phyloP scores from a whole-genome alignment of 495 filamentous ascomycete genomes.

The Achaetomiella virescens region DNA sequence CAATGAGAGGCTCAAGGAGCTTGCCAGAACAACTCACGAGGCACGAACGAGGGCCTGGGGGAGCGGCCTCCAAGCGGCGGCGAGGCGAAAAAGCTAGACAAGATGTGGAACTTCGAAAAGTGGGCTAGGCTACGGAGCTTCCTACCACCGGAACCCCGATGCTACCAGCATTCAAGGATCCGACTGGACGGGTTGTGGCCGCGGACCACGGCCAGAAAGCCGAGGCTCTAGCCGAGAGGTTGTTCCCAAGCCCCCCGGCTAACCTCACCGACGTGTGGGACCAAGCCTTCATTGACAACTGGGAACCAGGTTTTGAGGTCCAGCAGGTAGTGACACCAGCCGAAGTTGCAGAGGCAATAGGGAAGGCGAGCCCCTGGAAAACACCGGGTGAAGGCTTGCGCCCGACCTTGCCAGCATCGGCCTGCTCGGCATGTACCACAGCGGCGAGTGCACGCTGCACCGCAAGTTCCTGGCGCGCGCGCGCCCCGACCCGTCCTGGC shows the following conservation, averaged over 20 bases:
- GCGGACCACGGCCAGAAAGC: neutral
- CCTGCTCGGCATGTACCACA: no score
- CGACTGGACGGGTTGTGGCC: neutral
- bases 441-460: no score
- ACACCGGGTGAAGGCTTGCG: neutral
- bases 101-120: neutral
- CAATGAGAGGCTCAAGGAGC: neutral
- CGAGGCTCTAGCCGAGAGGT: conserved; percentile 1
- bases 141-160: neutral
- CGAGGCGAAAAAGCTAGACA: neutral
- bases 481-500: no score
- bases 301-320: neutral
- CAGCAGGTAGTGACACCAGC: neutral
- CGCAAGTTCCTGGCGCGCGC: no score
- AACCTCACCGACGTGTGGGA: conserved; percentile 1
- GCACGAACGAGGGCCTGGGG: neutral
- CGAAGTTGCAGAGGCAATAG: neutral
- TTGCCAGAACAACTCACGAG: neutral
- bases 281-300: neutral
- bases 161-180: neutral
- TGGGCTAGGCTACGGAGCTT: conserved; percentile 5
- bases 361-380: conserved; percentile 2
- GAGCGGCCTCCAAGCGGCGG: neutral
- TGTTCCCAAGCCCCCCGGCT: neutral
- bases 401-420: no score